phyloP scores from a whole-genome alignment of 306 rosid genomes.

The Trifolium fragiferum region DNA sequence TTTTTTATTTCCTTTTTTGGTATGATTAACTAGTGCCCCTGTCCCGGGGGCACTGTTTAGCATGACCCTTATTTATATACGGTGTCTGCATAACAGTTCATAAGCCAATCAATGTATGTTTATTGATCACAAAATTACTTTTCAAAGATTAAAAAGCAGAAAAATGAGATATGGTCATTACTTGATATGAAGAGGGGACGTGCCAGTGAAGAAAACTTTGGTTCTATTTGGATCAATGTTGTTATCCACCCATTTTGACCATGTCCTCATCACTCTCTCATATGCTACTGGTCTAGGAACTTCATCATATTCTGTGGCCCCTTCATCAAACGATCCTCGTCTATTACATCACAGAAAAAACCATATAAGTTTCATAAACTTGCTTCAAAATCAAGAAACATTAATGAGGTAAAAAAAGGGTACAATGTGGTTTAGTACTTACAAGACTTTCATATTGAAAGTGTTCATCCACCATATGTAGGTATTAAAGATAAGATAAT shows the following conservation, averaged over 20 bases:
- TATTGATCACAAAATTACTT: neutral
- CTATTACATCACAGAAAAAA: conserved; percentile 47
- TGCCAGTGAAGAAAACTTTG: conserved; percentile 80
- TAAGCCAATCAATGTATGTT: neutral
- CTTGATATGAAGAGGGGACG: conserved; percentile 99
- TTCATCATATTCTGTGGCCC: conserved; percentile 84
- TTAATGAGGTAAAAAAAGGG: neutral
- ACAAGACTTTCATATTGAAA: conserved; percentile 85
- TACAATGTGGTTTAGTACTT: conserved; percentile 44
- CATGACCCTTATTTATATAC: no score
- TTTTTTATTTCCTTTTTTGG: no score
- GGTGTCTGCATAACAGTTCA: conserved; percentile 3
- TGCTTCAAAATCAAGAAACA: conserved; percentile 16
- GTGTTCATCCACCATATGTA: conserved; percentile 99
- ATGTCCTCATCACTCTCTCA: conserved; percentile 71
- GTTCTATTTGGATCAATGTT: conserved; percentile 80
- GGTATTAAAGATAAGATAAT: conserved; percentile 85
- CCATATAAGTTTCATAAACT: conserved; percentile 25
- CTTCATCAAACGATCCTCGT: conserved; percentile 91
- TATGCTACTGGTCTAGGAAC: conserved; percentile 72
- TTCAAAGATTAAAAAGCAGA: neutral
- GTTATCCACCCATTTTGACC: conserved; percentile 86
- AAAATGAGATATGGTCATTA: conserved; percentile 40
- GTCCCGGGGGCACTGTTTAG: no score
- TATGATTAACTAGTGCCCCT: no score